phyloP scores from a whole-genome alignment of 2,329 filamentous ascomycete genomes.

The Neocatenulostroma microsporum region DNA sequence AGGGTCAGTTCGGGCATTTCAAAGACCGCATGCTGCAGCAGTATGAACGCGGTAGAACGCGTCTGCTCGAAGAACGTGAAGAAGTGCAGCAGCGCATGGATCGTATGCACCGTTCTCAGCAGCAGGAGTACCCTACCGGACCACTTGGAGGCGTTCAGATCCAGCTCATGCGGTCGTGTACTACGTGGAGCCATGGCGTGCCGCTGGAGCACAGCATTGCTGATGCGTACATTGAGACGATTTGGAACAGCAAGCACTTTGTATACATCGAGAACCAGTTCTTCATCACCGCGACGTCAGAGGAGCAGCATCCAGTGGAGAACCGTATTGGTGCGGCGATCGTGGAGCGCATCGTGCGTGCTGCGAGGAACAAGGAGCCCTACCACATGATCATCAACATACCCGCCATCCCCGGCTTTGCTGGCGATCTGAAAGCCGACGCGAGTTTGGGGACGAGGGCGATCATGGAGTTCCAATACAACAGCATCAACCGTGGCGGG shows the following conservation, averaged over 20 bases:
- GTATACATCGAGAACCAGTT: constrained; percentile 99
- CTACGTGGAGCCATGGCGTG: constrained; percentile 51
- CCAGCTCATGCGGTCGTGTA: constrained; percentile 60
- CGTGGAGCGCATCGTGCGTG: constrained; percentile 67
- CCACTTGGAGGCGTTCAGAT: constrained; percentile 66
- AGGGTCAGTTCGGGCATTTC: constrained; percentile 27
- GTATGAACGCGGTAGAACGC: constrained; percentile 18
- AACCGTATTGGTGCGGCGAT: constrained; percentile 75
- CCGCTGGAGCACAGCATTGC: constrained; percentile 74
- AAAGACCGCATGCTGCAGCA: constrained; percentile 24
- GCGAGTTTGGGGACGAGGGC: constrained; percentile 68
- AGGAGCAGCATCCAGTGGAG: constrained; percentile 61
- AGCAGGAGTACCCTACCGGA: constrained; percentile 22
- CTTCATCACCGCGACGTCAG: constrained; percentile 73
- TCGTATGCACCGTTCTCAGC: constrained; percentile 2
- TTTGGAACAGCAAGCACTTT: constrained; percentile 86
- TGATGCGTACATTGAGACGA: constrained; percentile 89
- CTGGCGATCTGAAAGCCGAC: constrained; percentile 67
- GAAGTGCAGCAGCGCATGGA: constrained; percentile 15
- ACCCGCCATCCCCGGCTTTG: constrained; percentile 73
- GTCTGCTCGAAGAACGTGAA: constrained; percentile 19
- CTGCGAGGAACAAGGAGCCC: constrained; percentile 55
- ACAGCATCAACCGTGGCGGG: constrained; percentile 68
- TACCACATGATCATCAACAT: constrained; percentile 74
- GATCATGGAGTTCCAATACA: constrained; percentile 85